Base-by-base conservation (phyloP, 176 grass and related monocot genomes). In the Microstegium vimineum region DNA sequence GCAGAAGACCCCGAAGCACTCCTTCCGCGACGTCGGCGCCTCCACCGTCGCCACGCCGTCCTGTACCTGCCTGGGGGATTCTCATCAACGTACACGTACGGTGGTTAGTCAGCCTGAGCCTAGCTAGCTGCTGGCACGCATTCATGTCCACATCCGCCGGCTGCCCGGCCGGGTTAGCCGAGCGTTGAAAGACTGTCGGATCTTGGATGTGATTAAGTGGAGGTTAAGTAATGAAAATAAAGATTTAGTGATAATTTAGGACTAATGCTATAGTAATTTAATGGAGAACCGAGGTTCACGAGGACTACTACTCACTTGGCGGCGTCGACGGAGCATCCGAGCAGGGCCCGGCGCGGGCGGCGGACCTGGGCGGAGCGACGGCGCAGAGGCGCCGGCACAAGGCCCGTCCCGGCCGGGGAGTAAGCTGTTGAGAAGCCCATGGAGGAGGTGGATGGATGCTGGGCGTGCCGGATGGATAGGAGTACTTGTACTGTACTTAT, bases 1-100 rank as follows among this genome's bases (percentile, higher is more conserved):
- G 86, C 92, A 93, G 79, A 98, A 98, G 66, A 98, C 89, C 71
- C 95, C 95, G 81, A 72, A 98, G 66, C 92, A 93, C 16, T 93
- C 92, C 32, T 38, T 77, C 36, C 30, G 81, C 79, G n/a, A 43
- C 26, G 80, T 79, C 52, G 89, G 47, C 71, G 89, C 82, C 49
- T 52, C 49, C 84, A 72, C 85, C 37, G 82, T 78, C 0, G 87
- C 56, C 4, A 54, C 71, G 36, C 51, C 36, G 25, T 38, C 62
- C 62, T 65, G 60, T 16, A 43, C 60, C 76, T 78, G 76, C 76
- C 75, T 79, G 60, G 1, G 14, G 5, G 23, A 2, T 41, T 14
- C 23, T 43, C 23, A 25, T 1, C 5, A 5, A 64, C 23, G 9
- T 10, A 51, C 0, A 71, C 23, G n/a, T n/a, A n/a, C 23, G n/a